A percentile compares a stretch with the other conserved stretches of the same genome.
Conservation (phyloP, 768 basidiomycete species). For the Termitomyces sp. region DNA sequence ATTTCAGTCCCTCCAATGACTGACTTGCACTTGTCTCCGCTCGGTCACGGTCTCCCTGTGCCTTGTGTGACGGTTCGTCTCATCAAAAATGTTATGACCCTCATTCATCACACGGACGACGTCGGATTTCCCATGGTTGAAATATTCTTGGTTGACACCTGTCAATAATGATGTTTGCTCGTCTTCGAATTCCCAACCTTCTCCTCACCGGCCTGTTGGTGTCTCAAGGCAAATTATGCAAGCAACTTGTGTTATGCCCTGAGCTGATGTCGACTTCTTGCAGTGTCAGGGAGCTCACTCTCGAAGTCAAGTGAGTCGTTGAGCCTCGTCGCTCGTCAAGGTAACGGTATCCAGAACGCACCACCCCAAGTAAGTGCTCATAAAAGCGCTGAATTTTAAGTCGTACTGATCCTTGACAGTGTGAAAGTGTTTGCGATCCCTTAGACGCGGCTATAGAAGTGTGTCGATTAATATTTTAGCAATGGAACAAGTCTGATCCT, state of each 20-base stretch:
- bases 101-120: no score
- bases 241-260: not conserved
- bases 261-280: not conserved
- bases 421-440: conserved; percentile 1
- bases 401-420: conserved; percentile 14
- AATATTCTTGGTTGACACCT: not conserved
- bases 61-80: not conserved
- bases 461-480: no score
- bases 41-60: no score
- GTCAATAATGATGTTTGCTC: not conserved
- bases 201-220: not conserved
- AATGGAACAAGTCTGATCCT: not conserved
- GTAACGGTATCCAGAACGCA: not conserved
- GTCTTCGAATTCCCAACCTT: not conserved
- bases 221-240: not conserved
- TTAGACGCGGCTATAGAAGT: not conserved
- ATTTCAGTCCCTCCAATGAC: no score
- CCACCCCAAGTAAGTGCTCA: not conserved
- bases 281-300: conserved; percentile 1
- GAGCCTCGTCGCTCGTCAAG: not conserved
- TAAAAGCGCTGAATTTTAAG: not conserved
- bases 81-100: no score
- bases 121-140: no score
- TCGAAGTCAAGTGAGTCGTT: not conserved
- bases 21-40: not conserved